Percentiles rank a stretch among this genome's conserved stretches.
Evolutionary conservation across 2,329 filamentous ascomycete genomes (phyloP).

Genomic region (Cephalotrichum gorgonifer): DNA sequence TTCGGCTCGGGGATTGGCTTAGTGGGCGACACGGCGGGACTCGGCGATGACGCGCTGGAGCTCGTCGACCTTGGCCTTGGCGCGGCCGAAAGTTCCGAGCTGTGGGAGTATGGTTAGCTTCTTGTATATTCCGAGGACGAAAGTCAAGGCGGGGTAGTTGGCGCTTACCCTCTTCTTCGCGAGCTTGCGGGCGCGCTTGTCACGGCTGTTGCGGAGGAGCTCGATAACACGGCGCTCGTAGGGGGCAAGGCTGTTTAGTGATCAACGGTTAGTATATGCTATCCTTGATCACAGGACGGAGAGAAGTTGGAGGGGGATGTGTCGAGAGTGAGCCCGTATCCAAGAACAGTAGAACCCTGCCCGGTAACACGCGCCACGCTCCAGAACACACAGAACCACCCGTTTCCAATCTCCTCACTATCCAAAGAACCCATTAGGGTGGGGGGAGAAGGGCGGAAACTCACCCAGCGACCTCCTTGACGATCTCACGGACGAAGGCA

Average conservation of each 20-base stretch:
- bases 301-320: neutral
- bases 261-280: conserved; percentile 17
- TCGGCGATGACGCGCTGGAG: conserved; percentile 97
- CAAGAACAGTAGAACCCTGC: neutral
- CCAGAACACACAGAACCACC: neutral
- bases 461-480: conserved; percentile 96
- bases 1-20: conserved; percentile 21
- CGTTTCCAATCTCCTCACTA: neutral
- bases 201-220: conserved; percentile 97
- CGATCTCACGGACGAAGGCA: conserved; percentile 91
- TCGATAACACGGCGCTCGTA: conserved; percentile 99
- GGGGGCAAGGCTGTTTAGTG: conserved; percentile 57
- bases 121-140: neutral
- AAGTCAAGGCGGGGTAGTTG: neutral
- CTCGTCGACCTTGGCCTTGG: conserved; percentile 99
- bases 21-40: conserved; percentile 61
- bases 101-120: conserved; percentile 24
- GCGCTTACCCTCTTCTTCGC: conserved; percentile 92
- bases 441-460: conserved; percentile 25
- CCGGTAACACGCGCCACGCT: neutral
- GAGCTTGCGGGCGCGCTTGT: conserved; percentile 98
- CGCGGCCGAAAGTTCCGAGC: conserved; percentile 97
- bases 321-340: neutral
- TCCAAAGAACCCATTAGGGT: too few relatives aligned
- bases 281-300: neutral